These are phyloP conservation scores for Huntiella savannae DNA, from an alignment of 2,329 filamentous ascomycete species.

Conservation along the genomic window DNA sequence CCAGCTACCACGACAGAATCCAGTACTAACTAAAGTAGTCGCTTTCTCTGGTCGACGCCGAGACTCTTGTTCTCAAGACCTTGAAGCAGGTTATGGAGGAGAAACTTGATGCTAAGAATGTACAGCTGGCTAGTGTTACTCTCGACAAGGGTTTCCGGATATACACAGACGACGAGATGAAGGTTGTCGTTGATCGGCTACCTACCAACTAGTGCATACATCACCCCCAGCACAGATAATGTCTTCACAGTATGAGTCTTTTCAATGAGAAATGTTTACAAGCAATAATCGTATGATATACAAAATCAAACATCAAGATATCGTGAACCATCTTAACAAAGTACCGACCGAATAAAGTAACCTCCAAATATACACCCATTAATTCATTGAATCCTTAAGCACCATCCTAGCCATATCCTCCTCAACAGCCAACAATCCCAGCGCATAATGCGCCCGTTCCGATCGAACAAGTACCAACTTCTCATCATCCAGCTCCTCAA, in stretches of 20 bases:
- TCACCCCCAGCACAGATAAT: neutral
- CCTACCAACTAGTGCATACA: constrained; percentile 36
- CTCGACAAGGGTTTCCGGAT: constrained; percentile 97
- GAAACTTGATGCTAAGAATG: constrained; percentile 97
- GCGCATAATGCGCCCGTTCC: constrained; percentile 52
- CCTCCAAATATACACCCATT: neutral
- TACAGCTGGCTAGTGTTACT: constrained; percentile 92
- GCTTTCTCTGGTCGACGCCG: constrained; percentile 76
- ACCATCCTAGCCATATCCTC: constrained; percentile 49
- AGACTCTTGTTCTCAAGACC: constrained; percentile 90
- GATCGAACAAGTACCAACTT: constrained; percentile 40
- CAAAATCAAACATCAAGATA: constrained; percentile 2
- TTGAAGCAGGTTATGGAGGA: constrained; percentile 99
- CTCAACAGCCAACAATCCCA: constrained; percentile 63
- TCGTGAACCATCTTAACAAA: neutral
- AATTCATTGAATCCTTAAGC: constrained; percentile 23
- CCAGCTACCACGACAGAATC: too few relatives aligned
- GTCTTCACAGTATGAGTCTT: neutral
- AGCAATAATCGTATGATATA: constrained; percentile 6
- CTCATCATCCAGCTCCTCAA: constrained; percentile 27
- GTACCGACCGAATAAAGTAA: neutral
- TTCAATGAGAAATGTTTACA: neutral
- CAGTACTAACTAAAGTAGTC: constrained; percentile 32
- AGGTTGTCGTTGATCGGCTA: constrained; percentile 69
- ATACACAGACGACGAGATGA: constrained; percentile 97